phyloP scores from a whole-genome alignment of 768 basidiomycete genomes.

The Kwoniella bestiolae region DNA sequence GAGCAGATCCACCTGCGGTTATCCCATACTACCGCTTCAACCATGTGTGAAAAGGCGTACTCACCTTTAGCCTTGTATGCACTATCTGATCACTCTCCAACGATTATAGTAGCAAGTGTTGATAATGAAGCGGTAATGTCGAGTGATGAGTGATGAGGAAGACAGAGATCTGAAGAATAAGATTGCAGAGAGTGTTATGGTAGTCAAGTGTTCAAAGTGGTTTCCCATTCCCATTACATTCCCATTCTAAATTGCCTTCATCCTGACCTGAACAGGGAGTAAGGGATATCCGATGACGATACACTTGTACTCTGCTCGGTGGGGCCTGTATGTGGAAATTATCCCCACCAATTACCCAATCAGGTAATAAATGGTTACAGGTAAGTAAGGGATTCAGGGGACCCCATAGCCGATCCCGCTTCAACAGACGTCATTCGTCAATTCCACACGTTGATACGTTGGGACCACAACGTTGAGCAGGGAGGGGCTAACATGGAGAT shows the following conservation, averaged over 20 bases:
- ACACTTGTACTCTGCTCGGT: not conserved
- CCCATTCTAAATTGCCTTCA: conserved; percentile 2
- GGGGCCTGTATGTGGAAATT: conserved; percentile 3
- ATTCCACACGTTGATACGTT: too few relatives aligned
- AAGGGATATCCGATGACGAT: conserved; percentile 9
- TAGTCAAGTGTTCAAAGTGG: not conserved
- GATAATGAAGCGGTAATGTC: not conserved
- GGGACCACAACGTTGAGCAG: not conserved
- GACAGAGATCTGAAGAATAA: not conserved
- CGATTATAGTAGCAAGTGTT: not conserved
- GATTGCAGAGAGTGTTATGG: too few relatives aligned
- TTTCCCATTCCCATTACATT: not conserved
- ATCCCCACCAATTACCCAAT: not conserved
- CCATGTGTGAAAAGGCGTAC: not conserved
- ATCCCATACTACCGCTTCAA: not conserved
- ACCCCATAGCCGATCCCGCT: conserved; percentile 9
- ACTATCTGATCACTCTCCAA: not conserved
- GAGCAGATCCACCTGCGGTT: not conserved
- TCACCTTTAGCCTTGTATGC: conserved; percentile 1
- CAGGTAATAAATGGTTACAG: not conserved
- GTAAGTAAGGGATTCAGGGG: conserved; percentile 14
- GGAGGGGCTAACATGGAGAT: not conserved
- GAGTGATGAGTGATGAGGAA: not conserved
- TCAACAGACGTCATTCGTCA: conserved; percentile 1
- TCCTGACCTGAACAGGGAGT: not conserved